Conservation (phyloP, 495 filamentous ascomycete species). For the Neurospora intermedia region DNA sequence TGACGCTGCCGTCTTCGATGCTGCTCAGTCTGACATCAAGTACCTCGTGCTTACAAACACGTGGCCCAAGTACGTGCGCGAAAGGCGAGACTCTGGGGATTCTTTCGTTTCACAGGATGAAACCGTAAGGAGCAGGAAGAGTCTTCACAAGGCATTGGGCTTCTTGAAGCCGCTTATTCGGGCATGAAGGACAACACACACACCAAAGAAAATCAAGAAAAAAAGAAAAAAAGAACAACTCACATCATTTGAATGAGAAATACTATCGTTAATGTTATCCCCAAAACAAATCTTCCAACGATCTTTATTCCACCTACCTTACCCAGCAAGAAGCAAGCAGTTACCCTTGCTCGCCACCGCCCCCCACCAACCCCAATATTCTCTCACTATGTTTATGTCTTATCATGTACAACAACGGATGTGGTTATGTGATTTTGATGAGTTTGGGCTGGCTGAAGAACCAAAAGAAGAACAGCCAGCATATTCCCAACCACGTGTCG, state of each 20-base stretch:
- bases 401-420: not conserved
- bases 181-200: not conserved
- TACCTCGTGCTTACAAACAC: constrained; percentile 61
- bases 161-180: constrained; percentile 8
- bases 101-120: not conserved
- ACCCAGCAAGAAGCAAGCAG: not conserved
- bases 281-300: not conserved
- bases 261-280: not conserved
- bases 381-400: not conserved
- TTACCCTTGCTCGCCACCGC: not conserved
- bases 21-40: constrained; percentile 51
- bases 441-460: not conserved
- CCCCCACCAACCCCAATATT: not conserved
- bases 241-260: not conserved
- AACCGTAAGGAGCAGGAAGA: constrained; percentile 1
- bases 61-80: constrained; percentile 53
- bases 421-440: not conserved
- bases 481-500: not conserved
- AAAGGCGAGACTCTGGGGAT: constrained; percentile 16
- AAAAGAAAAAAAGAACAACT: not conserved
- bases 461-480: not conserved
- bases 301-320: not conserved
- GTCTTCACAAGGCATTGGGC: constrained; percentile 5
- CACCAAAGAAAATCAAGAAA: not conserved
- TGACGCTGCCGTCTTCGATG: constrained; percentile 44